Evolutionary conservation across 225 moss, liverwort and hornwort genomes (phyloP).

Genomic region (Neckera pumila): DNA sequence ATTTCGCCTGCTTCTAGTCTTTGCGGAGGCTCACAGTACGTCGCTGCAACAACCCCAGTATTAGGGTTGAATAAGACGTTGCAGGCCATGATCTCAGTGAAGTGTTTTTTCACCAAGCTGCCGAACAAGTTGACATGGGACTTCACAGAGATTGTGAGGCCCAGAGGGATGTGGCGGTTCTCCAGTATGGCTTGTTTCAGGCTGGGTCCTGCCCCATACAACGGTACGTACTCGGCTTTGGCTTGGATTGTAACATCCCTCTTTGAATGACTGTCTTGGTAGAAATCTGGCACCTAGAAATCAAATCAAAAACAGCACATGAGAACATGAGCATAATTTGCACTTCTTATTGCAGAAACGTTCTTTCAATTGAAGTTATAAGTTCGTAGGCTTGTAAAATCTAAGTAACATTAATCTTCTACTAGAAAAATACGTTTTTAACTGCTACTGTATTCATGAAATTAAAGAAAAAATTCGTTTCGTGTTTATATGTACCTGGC

Average conservation of each 20-base stretch:
- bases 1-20: not conserved
- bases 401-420: not conserved
- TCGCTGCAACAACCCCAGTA: slow-evolving; percentile 15
- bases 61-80: slow-evolving; percentile 27
- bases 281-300: slow-evolving; percentile 29
- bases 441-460: not conserved
- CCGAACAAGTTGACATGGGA: slow-evolving; percentile 35
- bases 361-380: not conserved
- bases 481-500: slow-evolving; percentile 9
- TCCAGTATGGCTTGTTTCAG: slow-evolving; percentile 31
- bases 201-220: slow-evolving; percentile 51
- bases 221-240: slow-evolving; percentile 21
- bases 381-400: not conserved
- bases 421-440: not conserved
- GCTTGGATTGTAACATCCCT: slow-evolving; percentile 16
- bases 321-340: not conserved
- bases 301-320: not conserved
- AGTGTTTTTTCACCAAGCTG: slow-evolving; percentile 21
- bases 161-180: slow-evolving; percentile 31
- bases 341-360: not conserved
- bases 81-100: slow-evolving; percentile 27
- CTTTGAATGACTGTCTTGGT: slow-evolving; percentile 25
- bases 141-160: slow-evolving; percentile 44
- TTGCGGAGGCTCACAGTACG: slow-evolving; percentile 38
- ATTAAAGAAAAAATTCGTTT: not conserved